Base-by-base conservation (phyloP, 495 filamentous ascomycete species). In the Penicillium salamii region DNA sequence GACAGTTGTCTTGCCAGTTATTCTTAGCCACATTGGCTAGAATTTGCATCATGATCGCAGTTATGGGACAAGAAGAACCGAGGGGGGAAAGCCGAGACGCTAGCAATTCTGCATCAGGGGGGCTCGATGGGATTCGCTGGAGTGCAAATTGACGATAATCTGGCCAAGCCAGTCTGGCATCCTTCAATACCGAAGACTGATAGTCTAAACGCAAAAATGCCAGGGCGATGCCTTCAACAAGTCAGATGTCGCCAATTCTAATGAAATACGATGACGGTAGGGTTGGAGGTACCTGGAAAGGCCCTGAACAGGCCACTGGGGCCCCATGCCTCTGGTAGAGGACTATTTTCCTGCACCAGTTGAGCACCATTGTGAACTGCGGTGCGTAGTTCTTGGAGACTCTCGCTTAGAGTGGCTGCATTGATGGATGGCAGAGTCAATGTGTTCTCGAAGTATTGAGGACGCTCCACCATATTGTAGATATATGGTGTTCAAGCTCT, bases 201-300 rank as follows among this genome's bases (percentile, higher is more conserved):
- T 59, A 69, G 8, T 61, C 64, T 20, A 74, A 63, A 13, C 70
- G 69, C 8, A 74, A 55, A 24, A 72, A 68, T 28, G 66, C 53
- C 35, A 74, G 58, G 24, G 62, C 61, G 24, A 74, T 52, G 7
- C 70, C 70, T 74, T 43, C 14, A n/a, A 19, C 14, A 21, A 29
- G 42, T 58, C 36, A 53, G 50, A 47, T 41, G 23, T 1, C 19
- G 0, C 5, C 12, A 0, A 1, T 1, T 7, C 19, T 5, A 5
- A 37, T 9, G 21, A 6, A 8, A n/a, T 9, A 6, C 13, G 18
- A 3, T 34, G 1, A 15, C 4, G 7, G n/a, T 8, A 5, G 17
- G 23, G 12, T n/a, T 7, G 24, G 26, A 28, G 40, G 18, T 68
- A 70, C 69, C 67, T 45, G 61, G 54, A 34, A 62, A 61, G 29